Evolutionary conservation across 2,329 filamentous ascomycete genomes (phyloP).

Genomic region (Knufia fluminis): DNA sequence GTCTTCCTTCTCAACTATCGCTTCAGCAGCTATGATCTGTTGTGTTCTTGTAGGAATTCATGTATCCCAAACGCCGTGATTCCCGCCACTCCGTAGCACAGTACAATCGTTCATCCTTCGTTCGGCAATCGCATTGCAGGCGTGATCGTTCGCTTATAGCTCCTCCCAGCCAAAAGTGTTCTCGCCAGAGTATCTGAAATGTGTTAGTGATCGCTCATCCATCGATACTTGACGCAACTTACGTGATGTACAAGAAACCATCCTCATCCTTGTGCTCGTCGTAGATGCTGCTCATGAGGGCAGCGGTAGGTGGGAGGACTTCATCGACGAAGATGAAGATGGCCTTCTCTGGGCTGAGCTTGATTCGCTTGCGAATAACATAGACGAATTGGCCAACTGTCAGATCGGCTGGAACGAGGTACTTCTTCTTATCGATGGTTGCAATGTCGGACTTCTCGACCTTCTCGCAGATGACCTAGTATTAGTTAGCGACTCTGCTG

Average conservation of each 20-base stretch:
- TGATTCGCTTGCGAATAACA: conserved; percentile 99
- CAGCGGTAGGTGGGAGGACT: conserved; percentile 89
- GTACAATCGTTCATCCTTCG: neutral
- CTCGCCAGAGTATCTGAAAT: conserved; percentile 77
- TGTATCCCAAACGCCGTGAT: conserved; percentile 4
- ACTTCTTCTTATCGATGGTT: conserved; percentile 99
- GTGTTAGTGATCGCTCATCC: conserved; percentile 20
- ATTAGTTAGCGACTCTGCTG: conserved; percentile 12
- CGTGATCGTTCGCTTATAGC: conserved; percentile 3
- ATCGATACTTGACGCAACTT: conserved; percentile 24
- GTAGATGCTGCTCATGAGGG: conserved; percentile 98
- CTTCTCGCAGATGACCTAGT: conserved; percentile 96
- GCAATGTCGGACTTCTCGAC: conserved; percentile 99
- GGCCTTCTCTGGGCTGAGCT: conserved; percentile 98
- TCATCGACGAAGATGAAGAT: conserved; percentile 99
- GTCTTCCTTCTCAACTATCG: neutral
- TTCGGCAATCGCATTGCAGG: neutral
- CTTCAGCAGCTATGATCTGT: neutral
- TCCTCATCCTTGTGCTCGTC: conserved; percentile 92
- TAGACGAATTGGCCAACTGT: conserved; percentile 99
- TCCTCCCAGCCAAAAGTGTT: conserved; percentile 73
- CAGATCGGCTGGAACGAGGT: conserved; percentile 91
- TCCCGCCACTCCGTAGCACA: conserved; percentile 5
- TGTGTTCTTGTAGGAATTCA: neutral
- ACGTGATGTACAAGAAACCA: conserved; percentile 97